These are phyloP conservation scores for Candida manassasensis DNA, from an alignment of 805 yeast genomes.

Conservation along the genomic window DNA sequence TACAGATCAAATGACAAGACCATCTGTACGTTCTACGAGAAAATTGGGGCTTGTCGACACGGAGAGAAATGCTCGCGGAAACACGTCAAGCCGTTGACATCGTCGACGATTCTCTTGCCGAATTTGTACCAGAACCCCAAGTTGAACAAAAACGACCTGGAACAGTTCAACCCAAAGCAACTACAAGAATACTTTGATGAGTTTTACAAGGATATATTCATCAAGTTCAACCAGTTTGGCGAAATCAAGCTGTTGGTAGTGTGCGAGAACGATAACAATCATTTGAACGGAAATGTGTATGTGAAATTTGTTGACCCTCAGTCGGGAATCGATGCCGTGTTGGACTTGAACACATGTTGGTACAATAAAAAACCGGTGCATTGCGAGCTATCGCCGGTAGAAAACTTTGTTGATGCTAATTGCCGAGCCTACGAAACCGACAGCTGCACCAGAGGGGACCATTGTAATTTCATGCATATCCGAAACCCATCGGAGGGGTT, in stretches of 20 bases:
- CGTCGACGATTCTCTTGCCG: slow-evolving; percentile 60
- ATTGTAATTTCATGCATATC: slow-evolving; percentile 85
- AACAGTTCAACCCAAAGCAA: slow-evolving; percentile 30
- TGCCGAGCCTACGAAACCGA: slow-evolving; percentile 67
- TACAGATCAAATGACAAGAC: slow-evolving; percentile 4
- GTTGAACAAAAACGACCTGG: slow-evolving; percentile 26
- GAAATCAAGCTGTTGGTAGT: slow-evolving; percentile 60
- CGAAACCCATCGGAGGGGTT: slow-evolving; percentile 48
- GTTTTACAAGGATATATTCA: slow-evolving; percentile 67
- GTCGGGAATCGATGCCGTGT: slow-evolving; percentile 58
- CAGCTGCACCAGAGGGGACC: slow-evolving; percentile 72
- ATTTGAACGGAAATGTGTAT: slow-evolving; percentile 82
- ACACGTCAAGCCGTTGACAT: slow-evolving; percentile 61
- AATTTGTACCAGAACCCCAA: slow-evolving; percentile 64
- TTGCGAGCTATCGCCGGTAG: slow-evolving; percentile 74
- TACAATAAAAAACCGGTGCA: slow-evolving; percentile 72
- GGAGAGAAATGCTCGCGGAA: slow-evolving; percentile 81
- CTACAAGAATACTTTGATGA: slow-evolving; percentile 50
- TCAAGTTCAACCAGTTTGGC: slow-evolving; percentile 50
- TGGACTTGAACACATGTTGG: slow-evolving; percentile 74
- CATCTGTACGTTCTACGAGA: slow-evolving; percentile 60
- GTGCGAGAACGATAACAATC: slow-evolving; percentile 79
- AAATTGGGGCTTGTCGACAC: slow-evolving; percentile 91
- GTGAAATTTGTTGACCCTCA: slow-evolving; percentile 51
- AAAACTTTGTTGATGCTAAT: slow-evolving; percentile 62